Evolutionary conservation across 2,329 filamentous ascomycete genomes (phyloP).

Genomic region (Emydomyces testavorans): DNA sequence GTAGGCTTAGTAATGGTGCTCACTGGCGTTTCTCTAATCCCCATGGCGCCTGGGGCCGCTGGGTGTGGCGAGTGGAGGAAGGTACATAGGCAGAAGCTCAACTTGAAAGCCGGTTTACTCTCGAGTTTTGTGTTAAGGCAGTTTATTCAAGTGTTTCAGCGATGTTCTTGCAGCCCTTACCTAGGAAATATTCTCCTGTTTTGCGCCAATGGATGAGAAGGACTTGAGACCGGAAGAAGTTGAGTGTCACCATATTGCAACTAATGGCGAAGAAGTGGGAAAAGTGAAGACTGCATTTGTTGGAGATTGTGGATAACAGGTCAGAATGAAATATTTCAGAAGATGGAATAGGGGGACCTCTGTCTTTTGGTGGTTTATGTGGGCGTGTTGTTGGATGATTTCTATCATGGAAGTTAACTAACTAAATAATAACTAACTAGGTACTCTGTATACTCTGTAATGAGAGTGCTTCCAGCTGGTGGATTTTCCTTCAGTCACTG

Average conservation of each 20-base stretch:
- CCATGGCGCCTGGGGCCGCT: neutral
- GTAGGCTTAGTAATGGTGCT: slow-evolving; percentile 1
- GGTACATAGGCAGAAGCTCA: neutral
- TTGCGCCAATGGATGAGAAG: slow-evolving; percentile 14
- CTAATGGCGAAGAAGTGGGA: slow-evolving; percentile 15
- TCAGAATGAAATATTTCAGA: too few relatives aligned
- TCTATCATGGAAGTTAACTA: too few relatives aligned
- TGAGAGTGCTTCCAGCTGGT: too few relatives aligned
- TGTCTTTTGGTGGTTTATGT: too few relatives aligned
- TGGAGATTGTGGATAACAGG: too few relatives aligned
- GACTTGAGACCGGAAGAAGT: slow-evolving; percentile 10
- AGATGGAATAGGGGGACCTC: too few relatives aligned
- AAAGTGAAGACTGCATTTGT: slow-evolving; percentile 1
- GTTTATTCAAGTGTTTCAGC: slow-evolving; percentile 18
- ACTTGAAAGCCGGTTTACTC: slow-evolving; percentile 18
- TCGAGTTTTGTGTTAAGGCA: slow-evolving; percentile 21
- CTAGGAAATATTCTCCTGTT: slow-evolving; percentile 18
- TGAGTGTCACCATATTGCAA: slow-evolving; percentile 17
- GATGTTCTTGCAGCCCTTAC: slow-evolving; percentile 22
- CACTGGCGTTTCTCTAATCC: neutral
- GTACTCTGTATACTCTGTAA: too few relatives aligned
- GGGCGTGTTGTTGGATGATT: too few relatives aligned
- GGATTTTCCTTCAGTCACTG: too few relatives aligned
- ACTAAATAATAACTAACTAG: too few relatives aligned
- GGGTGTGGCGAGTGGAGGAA: neutral